These are phyloP conservation scores for Macrolepiota albuminosa DNA, from an alignment of 768 basidiomycete genomes.

Conservation along the genomic window DNA sequence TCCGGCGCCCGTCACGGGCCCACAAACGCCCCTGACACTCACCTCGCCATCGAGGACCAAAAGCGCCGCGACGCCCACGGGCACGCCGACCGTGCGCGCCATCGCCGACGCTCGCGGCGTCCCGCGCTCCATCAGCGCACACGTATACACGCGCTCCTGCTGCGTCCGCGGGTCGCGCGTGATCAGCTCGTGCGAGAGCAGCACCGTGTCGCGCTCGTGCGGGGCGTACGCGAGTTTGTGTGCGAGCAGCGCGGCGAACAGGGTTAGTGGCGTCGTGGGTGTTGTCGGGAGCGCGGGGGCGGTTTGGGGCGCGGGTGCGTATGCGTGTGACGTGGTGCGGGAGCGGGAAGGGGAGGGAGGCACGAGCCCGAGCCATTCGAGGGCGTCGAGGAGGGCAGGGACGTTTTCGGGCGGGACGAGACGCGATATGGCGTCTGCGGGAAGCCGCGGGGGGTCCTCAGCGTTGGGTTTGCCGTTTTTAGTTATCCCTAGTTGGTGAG, in stretches of 20 bases:
- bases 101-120: conserved; percentile 62
- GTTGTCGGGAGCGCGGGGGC: conserved; percentile 39
- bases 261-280: conserved; percentile 56
- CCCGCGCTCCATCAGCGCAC: conserved; percentile 61
- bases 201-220: conserved; percentile 80
- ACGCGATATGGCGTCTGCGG: conserved; percentile 15
- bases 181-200: conserved; percentile 81
- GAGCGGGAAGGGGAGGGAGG: conserved; percentile 26
- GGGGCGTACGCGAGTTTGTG: conserved; percentile 65
- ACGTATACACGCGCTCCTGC: conserved; percentile 55
- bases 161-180: conserved; percentile 23
- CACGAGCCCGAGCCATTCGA: conserved; percentile 45
- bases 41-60: conserved; percentile 60
- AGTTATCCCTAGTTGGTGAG: conserved; percentile 16
- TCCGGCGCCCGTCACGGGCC: conserved; percentile 51
- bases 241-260: conserved; percentile 69
- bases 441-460: not conserved
- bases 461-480: not conserved
- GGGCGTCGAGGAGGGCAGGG: conserved; percentile 28
- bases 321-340: conserved; percentile 36
- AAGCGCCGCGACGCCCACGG: conserved; percentile 79
- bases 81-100: conserved; percentile 87
- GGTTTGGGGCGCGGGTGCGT: not conserved
- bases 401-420: conserved; percentile 20
- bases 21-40: conserved; percentile 60